These are phyloP conservation scores for Hanseniaspora mollemarum DNA, from an alignment of 805 yeast genomes.

Conservation along the genomic window DNA sequence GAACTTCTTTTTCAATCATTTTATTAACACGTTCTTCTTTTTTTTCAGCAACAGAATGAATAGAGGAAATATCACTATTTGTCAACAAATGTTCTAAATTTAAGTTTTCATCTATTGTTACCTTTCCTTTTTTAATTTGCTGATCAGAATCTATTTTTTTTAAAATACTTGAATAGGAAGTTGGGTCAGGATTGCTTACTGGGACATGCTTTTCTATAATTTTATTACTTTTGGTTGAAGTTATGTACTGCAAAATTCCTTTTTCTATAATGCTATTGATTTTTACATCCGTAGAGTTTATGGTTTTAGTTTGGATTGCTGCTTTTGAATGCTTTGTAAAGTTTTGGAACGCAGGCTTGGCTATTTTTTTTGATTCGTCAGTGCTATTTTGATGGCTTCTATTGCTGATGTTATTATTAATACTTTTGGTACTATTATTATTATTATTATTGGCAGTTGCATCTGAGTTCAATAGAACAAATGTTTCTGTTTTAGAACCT, in stretches of 20 bases:
- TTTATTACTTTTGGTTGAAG: background rate
- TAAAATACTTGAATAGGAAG: slow-evolving; percentile 2
- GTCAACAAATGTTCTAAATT: slow-evolving; percentile 7
- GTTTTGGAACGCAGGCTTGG: background rate
- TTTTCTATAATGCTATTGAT: background rate
- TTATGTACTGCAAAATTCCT: background rate
- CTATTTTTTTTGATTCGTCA: background rate
- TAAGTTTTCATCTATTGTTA: slow-evolving; percentile 9
- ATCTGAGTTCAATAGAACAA: too few relatives aligned
- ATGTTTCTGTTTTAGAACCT: too few relatives aligned
- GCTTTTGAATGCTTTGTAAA: background rate
- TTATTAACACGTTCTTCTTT: background rate
- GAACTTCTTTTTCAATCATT: background rate
- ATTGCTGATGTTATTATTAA: too few relatives aligned
- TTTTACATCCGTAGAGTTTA: background rate
- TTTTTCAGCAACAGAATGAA: background rate
- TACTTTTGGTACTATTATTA: too few relatives aligned
- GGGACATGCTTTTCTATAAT: background rate
- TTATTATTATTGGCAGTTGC: too few relatives aligned
- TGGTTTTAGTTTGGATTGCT: background rate
- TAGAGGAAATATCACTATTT: slow-evolving; percentile 6
- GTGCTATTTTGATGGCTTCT: too few relatives aligned
- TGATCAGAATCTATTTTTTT: background rate
- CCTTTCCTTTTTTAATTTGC: background rate
- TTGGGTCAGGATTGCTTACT: background rate